phyloP scores from a whole-genome alignment of 148 eudicot species.

The Dysphania ambrosioides region DNA sequence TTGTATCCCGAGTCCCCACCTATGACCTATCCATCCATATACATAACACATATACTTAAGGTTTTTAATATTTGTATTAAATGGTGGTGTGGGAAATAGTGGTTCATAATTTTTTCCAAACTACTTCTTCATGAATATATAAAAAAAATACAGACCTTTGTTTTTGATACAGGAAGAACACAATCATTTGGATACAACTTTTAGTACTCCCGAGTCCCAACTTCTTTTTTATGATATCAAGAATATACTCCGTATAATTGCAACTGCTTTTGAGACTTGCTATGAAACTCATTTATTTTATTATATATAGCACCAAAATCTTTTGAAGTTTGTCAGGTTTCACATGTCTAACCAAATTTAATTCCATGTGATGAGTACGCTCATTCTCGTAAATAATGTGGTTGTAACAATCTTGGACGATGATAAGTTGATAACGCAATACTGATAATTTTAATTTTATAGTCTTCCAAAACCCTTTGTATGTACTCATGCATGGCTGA shows the following conservation, averaged over 20 bases:
- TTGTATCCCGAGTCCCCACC: too few relatives aligned
- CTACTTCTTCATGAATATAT: too few relatives aligned
- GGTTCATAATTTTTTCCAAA: neutral
- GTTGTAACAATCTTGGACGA: neutral
- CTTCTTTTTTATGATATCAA: too few relatives aligned
- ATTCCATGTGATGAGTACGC: neutral
- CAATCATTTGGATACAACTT: neutral
- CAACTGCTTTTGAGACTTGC: slow-evolving; percentile 2
- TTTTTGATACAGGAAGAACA: neutral
- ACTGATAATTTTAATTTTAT: too few relatives aligned
- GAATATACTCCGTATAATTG: neutral
- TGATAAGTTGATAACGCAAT: too few relatives aligned
- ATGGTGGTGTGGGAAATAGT: neutral
- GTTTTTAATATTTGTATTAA: too few relatives aligned
- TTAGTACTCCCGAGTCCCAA: too few relatives aligned
- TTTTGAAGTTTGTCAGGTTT: neutral
- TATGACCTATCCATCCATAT: too few relatives aligned
- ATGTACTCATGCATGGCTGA: neutral
- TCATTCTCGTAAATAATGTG: neutral
- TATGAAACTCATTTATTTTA: neutral
- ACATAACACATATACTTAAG: too few relatives aligned
- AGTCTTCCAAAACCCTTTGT: neutral
- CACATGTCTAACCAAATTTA: neutral
- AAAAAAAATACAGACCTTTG: too few relatives aligned
- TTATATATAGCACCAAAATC: neutral